phyloP scores from a whole-genome alignment of 106 monocot species.

The Dendrobium catenatum region DNA sequence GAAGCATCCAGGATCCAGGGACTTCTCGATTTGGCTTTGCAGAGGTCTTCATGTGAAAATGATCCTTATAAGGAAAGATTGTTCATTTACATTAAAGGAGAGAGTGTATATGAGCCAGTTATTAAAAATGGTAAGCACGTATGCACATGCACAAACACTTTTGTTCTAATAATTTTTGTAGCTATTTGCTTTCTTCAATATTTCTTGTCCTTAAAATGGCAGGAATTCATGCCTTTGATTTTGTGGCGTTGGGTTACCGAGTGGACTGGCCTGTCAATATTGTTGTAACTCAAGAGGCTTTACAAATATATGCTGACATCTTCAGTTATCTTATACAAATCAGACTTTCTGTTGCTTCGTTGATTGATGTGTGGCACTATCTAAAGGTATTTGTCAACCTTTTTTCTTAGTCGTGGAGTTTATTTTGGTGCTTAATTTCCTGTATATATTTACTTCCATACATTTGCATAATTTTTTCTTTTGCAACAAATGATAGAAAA shows the following conservation, averaged over 20 bases:
- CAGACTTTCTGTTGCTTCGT: slow-evolving; percentile 53
- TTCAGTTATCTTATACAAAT: slow-evolving; percentile 78
- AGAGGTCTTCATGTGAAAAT: slow-evolving; percentile 80
- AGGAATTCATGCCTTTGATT: slow-evolving; percentile 63
- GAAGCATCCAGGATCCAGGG: slow-evolving; percentile 63
- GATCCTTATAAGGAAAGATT: slow-evolving; percentile 74
- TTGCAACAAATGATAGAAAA: background rate
- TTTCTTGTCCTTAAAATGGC: slow-evolving; percentile 15
- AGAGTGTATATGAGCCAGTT: slow-evolving; percentile 9
- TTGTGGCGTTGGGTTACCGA: slow-evolving; percentile 64
- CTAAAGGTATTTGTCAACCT: slow-evolving; percentile 32
- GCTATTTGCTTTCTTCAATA: slow-evolving; percentile 3
- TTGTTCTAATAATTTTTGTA: background rate
- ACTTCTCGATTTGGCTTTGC: slow-evolving; percentile 67
- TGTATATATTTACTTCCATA: background rate
- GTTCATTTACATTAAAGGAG: slow-evolving; percentile 44
- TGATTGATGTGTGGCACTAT: slow-evolving; percentile 51
- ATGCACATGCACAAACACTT: background rate
- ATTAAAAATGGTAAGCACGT: slow-evolving; percentile 34
- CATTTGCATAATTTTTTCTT: background rate
- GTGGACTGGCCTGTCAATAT: slow-evolving; percentile 89
- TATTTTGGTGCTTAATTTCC: background rate
- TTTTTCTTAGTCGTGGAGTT: background rate
- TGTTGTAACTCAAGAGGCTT: slow-evolving; percentile 54
- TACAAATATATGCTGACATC: slow-evolving; percentile 73